phyloP scores from a whole-genome alignment of 139 green algal genomes.

The Closterium sp. region DNA sequence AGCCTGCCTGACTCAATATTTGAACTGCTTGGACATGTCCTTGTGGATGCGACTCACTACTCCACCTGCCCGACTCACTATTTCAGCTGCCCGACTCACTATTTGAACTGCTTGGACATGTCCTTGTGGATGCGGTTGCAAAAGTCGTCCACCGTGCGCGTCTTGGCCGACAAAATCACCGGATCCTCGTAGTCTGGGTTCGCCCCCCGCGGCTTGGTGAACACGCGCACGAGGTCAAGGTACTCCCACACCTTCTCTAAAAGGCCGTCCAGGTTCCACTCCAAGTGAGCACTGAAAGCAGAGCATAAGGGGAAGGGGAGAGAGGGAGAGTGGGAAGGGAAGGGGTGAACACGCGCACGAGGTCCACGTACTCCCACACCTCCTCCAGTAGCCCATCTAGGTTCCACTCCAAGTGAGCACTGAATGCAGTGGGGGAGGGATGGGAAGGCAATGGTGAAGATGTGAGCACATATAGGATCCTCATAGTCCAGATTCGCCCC shows the following conservation, averaged over 20 bases:
- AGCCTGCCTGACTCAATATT: slow-evolving; percentile 64
- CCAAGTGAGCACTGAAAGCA: slow-evolving; percentile 39
- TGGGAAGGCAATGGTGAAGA: neutral
- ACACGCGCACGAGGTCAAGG: slow-evolving; percentile 77
- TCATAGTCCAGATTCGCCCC: slow-evolving; percentile 94
- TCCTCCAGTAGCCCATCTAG: slow-evolving; percentile 85
- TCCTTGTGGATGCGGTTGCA: slow-evolving; percentile 78
- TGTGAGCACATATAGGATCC: slow-evolving; percentile 65
- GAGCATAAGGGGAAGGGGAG: too few species aligned
- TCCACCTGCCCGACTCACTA: neutral
- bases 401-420: slow-evolving; percentile 56
- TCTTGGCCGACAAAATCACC: slow-evolving; percentile 46
- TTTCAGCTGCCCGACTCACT: neutral
- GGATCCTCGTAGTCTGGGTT: slow-evolving; percentile 96
- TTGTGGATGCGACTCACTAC: slow-evolving; percentile 55
- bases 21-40: slow-evolving; percentile 82
- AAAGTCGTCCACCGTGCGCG: slow-evolving; percentile 90
- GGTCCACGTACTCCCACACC: slow-evolving; percentile 93
- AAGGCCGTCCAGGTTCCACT: slow-evolving; percentile 69
- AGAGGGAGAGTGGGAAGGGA: too few species aligned
- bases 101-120: slow-evolving; percentile 94
- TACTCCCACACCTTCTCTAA: slow-evolving; percentile 97
- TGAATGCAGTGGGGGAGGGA: too few species aligned
- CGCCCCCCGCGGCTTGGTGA: slow-evolving; percentile 74
- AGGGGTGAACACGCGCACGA: slow-evolving; percentile 65